Percentiles rank a stretch among this genome's conserved stretches.
Conservation (phyloP, 768 basidiomycete species). For the Hygrophorus russula region DNA sequence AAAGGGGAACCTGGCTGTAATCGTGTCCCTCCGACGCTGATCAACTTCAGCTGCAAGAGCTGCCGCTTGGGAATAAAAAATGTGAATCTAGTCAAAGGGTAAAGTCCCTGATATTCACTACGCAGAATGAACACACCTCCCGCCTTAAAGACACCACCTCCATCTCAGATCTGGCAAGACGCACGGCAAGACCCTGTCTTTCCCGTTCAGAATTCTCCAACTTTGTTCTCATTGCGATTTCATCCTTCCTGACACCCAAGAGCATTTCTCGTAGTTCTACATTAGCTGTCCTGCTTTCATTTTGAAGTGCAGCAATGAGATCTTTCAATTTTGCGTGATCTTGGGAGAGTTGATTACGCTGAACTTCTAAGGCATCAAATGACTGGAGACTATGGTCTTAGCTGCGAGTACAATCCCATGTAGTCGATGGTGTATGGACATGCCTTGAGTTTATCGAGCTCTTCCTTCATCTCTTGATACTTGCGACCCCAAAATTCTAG, state of each 20-base stretch:
- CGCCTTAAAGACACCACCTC: background rate
- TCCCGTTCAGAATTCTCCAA: background rate
- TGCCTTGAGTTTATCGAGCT: conserved; percentile 3
- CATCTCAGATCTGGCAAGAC: background rate
- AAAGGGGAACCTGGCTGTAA: conserved; percentile 10
- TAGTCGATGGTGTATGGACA: background rate
- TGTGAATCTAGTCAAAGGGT: conserved; percentile 2
- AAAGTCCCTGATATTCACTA: background rate
- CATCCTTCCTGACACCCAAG: background rate
- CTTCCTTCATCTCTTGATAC: conserved; percentile 2
- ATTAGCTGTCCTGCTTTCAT: background rate
- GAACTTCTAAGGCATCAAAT: background rate
- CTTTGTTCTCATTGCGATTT: background rate
- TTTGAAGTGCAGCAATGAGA: background rate
- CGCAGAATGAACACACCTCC: conserved; percentile 1
- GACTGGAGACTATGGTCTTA: background rate
- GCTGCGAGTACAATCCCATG: background rate
- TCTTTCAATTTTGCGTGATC: conserved; percentile 1
- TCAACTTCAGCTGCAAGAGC: conserved; percentile 13
- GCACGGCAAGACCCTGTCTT: background rate
- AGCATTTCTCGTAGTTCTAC: conserved; percentile 1
- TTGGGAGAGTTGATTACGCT: background rate
- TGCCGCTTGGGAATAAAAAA: conserved; percentile 11
- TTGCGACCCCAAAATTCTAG: conserved; percentile 4
- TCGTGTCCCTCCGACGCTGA: conserved; percentile 7